Percentiles rank a stretch among this genome's conserved stretches.
These are phyloP conservation scores for Zygnema circumcarinatum DNA, from an alignment of 139 green algal genomes.

Conservation along the genomic window DNA sequence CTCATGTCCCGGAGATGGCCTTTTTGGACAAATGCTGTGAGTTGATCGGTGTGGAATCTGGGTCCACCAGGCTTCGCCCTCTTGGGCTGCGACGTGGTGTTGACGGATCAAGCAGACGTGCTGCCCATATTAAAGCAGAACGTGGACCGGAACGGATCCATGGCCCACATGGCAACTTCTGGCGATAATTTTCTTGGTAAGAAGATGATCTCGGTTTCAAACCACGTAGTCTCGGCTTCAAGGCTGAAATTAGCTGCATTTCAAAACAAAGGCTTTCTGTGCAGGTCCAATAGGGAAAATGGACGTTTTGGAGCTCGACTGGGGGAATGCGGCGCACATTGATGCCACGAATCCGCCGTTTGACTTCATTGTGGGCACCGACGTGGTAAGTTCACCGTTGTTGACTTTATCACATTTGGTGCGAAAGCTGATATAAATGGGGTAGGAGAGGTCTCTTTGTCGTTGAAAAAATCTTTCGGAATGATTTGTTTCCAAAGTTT, in stretches of 20 bases:
- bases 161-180: conserved; percentile 46
- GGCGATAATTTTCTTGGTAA: conserved; percentile 32
- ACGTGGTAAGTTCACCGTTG: conserved; percentile 56
- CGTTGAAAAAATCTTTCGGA: no score
- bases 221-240: no score
- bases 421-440: no score
- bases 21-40: no score
- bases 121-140: conserved; percentile 78
- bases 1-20: no score
- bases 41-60: no score
- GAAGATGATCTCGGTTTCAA: no score
- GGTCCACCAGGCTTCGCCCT: conserved; percentile 71
- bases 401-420: no score
- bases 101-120: conserved; percentile 79
- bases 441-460: no score
- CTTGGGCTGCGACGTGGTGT: conserved; percentile 74
- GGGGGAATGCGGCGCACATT: conserved; percentile 63
- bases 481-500: no score
- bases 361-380: conserved; percentile 76
- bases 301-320: conserved; percentile 80
- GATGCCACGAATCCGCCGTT: conserved; percentile 66
- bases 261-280: no score
- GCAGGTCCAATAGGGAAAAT: conserved; percentile 40
- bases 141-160: conserved; percentile 77
- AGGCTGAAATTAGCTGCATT: no score